phyloP scores from a whole-genome alignment of 129 eudicot genomes.

The carrot (Daucus carota) region DNA sequence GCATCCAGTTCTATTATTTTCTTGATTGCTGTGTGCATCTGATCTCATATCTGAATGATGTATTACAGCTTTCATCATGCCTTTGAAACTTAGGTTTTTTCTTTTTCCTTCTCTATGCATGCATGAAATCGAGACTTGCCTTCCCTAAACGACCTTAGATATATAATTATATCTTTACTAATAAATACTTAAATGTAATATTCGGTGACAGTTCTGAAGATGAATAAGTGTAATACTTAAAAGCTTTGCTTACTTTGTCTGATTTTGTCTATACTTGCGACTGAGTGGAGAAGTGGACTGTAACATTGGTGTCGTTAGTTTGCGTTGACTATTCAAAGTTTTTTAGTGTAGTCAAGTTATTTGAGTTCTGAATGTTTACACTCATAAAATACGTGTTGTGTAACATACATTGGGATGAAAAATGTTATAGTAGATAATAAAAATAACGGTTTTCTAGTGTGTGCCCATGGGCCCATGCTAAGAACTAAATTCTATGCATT shows the following conservation, averaged over 20 bases:
- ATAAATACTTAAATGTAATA: no score
- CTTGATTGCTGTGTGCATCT: background rate
- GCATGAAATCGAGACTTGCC: background rate
- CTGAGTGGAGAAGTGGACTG: background rate
- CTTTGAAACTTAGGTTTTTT: background rate
- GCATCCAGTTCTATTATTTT: background rate
- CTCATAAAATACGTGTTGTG: no score
- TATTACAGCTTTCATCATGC: background rate
- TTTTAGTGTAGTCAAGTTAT: background rate
- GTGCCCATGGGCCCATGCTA: no score
- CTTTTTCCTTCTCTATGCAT: background rate
- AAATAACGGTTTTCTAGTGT: no score
- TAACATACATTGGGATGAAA: no score
- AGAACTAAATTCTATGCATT: no score
- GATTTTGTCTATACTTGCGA: background rate
- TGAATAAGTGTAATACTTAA: no score
- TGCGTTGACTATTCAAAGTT: background rate
- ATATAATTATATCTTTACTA: no score
- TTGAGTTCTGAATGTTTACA: background rate
- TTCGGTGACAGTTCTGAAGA: background rate
- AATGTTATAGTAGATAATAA: no score
- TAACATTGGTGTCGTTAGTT: background rate
- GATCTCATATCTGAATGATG: background rate
- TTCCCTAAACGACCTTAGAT: background rate
- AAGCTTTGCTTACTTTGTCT: background rate